Percentiles rank a stretch among this genome's conserved stretches.
Conservation (phyloP, 208 protist species). For the Trypanosomatidae sp. region DNA sequence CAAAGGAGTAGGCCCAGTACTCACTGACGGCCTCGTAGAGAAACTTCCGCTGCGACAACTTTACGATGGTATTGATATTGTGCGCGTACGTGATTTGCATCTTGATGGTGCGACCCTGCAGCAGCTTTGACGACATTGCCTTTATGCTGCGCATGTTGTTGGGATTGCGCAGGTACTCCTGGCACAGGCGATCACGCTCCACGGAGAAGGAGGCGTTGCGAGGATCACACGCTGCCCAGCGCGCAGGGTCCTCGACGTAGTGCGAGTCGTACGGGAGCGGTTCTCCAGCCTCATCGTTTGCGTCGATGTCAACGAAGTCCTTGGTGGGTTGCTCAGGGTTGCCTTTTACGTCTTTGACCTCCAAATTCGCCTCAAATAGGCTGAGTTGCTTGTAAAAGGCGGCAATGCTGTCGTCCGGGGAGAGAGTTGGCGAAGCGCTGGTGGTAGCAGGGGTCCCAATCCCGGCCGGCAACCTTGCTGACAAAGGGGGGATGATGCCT, state of each 20-base stretch:
- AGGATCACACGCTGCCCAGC: slow-evolving; percentile 67
- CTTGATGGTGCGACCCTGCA: slow-evolving; percentile 82
- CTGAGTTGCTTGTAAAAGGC: slow-evolving; percentile 24
- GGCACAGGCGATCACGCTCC: slow-evolving; percentile 59
- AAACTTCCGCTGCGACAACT: slow-evolving; percentile 83
- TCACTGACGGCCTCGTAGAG: slow-evolving; percentile 79
- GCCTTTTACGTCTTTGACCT: slow-evolving; percentile 33
- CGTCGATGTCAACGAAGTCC: slow-evolving; percentile 63
- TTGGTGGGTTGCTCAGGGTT: slow-evolving; percentile 62
- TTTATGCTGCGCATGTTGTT: slow-evolving; percentile 84
- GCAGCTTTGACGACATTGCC: slow-evolving; percentile 60
- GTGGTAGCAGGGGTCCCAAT: neutral
- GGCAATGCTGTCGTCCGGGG: slow-evolving; percentile 14
- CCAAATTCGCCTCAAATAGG: slow-evolving; percentile 40
- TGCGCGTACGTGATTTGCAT: slow-evolving; percentile 75
- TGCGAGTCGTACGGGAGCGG: slow-evolving; percentile 49
- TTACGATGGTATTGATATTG: slow-evolving; percentile 75
- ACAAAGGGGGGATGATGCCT: neutral
- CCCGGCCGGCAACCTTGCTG: neutral
- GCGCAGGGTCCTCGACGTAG: slow-evolving; percentile 16
- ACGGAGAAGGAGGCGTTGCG: slow-evolving; percentile 64
- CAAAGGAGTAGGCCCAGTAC: slow-evolving; percentile 61
- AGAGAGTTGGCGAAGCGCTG: neutral
- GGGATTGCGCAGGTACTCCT: slow-evolving; percentile 64
- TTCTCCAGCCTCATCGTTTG: slow-evolving; percentile 34